A percentile compares a stretch with the other conserved stretches of the same genome.
phyloP scores from a whole-genome alignment of 2,329 filamentous ascomycete species.

The Botrytis tulipae region DNA sequence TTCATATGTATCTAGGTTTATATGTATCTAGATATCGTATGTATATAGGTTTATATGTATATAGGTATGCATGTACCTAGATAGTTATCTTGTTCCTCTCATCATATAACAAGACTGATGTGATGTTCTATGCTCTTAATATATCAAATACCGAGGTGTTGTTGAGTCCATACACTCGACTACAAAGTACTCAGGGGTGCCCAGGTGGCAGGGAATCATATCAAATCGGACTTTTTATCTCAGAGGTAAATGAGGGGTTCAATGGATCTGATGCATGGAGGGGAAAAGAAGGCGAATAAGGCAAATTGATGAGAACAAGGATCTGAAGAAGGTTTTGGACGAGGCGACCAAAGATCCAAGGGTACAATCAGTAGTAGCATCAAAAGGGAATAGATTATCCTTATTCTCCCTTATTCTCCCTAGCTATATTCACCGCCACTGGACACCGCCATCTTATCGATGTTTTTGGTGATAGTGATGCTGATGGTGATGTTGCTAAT shows the following conservation, averaged over 20 bases:
- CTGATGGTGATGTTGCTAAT: not conserved
- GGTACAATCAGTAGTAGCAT: not conserved
- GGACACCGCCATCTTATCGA: constrained; percentile 1
- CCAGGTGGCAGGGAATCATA: not conserved
- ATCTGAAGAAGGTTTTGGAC: not conserved
- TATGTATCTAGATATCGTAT: not conserved
- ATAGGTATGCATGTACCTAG: not conserved
- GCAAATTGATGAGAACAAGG: not conserved
- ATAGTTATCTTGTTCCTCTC: not conserved
- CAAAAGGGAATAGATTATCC: not conserved
- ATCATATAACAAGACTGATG: not conserved
- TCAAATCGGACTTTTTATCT: not conserved
- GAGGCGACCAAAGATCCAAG: not conserved
- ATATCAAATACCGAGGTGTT: not conserved
- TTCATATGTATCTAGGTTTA: not conserved
- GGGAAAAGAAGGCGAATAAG: not conserved
- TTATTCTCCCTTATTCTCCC: not conserved
- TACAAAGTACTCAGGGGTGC: not conserved
- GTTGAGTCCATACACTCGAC: not conserved
- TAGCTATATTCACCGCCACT: constrained; percentile 4
- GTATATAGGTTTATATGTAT: no score
- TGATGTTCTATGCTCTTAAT: not conserved
- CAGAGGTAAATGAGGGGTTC: not conserved
- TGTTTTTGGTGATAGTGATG: not conserved
- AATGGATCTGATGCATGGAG: not conserved